Conservation (phyloP, 1,284 basidiomycete species). For the Coriolopsis trogii region DNA sequence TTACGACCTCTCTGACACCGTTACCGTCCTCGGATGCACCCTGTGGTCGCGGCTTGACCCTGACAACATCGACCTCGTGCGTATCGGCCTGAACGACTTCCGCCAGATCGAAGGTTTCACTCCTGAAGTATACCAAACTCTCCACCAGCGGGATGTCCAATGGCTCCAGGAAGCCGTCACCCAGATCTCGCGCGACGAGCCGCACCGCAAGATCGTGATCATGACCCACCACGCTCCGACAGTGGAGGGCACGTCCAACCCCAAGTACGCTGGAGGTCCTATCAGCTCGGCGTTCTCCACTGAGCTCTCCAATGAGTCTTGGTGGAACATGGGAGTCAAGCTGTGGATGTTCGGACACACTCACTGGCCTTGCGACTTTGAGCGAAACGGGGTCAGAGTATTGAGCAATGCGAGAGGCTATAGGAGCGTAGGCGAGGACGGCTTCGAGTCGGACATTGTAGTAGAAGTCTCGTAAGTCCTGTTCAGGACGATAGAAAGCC, state of each 20-base stretch:
- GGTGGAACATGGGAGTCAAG: constrained; percentile 12
- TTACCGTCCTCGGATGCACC: constrained; percentile 45
- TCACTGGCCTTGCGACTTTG: constrained; percentile 43
- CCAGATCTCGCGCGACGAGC: constrained; percentile 32
- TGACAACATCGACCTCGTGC: constrained; percentile 31
- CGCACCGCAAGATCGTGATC: constrained; percentile 35
- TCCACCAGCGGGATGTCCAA: constrained; percentile 35
- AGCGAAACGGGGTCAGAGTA: constrained; percentile 35
- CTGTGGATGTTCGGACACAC: constrained; percentile 47
- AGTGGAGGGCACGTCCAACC: constrained; percentile 36
- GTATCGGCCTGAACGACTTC: constrained; percentile 36
- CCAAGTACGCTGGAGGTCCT: constrained; percentile 30
- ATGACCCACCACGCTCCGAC: constrained; percentile 46
- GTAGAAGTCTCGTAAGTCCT: constrained; percentile 11
- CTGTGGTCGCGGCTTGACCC: constrained; percentile 41
- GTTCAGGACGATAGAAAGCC: too few relatives aligned
- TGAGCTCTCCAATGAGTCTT: constrained; percentile 33
- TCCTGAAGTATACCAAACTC: constrained; percentile 25
- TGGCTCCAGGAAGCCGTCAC: constrained; percentile 37
- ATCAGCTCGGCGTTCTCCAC: constrained; percentile 39
- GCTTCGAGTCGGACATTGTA: constrained; percentile 22
- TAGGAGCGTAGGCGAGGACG: constrained; percentile 16
- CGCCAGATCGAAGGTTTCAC: constrained; percentile 34
- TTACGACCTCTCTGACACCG: constrained; percentile 35
- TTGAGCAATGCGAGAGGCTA: constrained; percentile 42